These are phyloP conservation scores for Trypanosoma conorhini DNA, from an alignment of 208 protist genomes.

Conservation along the genomic window DNA sequence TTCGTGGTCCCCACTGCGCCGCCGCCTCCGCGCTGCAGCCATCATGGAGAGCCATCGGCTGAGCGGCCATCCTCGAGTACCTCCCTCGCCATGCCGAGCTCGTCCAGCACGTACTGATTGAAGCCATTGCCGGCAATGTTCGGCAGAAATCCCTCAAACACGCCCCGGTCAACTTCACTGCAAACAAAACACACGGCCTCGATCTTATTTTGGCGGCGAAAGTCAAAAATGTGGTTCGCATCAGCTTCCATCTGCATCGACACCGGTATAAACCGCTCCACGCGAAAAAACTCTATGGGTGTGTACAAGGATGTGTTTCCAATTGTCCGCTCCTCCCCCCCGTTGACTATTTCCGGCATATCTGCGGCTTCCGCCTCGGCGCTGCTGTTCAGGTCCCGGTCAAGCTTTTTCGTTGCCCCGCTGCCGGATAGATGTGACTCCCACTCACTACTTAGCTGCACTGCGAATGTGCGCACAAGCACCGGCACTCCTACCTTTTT, in stretches of 20 bases:
- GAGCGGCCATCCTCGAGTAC: constrained; percentile 53
- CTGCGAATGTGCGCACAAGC: constrained; percentile 73
- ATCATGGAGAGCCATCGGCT: constrained; percentile 41
- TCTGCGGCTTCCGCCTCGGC: not conserved
- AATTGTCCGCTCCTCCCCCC: not conserved
- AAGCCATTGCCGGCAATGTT: constrained; percentile 59
- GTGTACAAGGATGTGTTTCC: constrained; percentile 1
- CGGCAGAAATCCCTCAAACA: constrained; percentile 66
- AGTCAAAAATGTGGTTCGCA: constrained; percentile 81
- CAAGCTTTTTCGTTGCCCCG: not conserved
- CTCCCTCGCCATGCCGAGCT: constrained; percentile 73
- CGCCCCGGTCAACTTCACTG: constrained; percentile 59
- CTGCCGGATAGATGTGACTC: constrained; percentile 43
- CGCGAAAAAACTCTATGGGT: constrained; percentile 72
- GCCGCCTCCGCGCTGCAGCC: not conserved
- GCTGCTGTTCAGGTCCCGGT: constrained; percentile 7
- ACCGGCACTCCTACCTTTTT: constrained; percentile 76
- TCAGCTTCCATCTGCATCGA: constrained; percentile 90
- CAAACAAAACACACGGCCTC: constrained; percentile 85
- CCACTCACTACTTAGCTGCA: constrained; percentile 71
- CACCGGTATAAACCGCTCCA: constrained; percentile 86
- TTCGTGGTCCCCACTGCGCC: not conserved
- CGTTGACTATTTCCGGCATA: constrained; percentile 1
- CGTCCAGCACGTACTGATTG: constrained; percentile 85
- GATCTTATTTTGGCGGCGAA: constrained; percentile 68